Percentiles rank a stretch among this genome's conserved stretches.
Conservation (phyloP, 345 rosid genomes). For the Gossypioides kirkii region DNA sequence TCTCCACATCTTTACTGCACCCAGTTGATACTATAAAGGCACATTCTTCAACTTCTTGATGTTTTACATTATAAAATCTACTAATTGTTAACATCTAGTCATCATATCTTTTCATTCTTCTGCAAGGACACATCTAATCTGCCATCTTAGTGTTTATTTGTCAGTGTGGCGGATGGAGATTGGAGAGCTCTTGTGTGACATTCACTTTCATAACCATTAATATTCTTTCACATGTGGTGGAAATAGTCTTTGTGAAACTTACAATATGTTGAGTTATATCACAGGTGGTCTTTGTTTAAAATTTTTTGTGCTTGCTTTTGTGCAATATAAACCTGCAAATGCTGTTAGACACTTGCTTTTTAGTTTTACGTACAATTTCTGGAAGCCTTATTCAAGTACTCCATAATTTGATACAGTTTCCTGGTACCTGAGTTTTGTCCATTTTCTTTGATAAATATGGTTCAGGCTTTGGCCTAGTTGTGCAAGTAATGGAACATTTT, state of each 20-base stretch:
- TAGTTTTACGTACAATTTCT: background rate
- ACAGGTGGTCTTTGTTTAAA: background rate
- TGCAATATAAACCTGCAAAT: background rate
- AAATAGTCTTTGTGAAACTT: background rate
- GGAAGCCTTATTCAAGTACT: background rate
- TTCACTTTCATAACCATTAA: background rate
- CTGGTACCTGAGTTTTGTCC: background rate
- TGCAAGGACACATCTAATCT: background rate
- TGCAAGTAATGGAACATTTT: background rate
- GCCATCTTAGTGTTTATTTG: background rate
- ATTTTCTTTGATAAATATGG: background rate
- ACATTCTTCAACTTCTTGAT: conserved; percentile 15
- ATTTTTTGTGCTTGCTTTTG: background rate
- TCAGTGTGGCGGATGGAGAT: no score
- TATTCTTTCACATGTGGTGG: background rate
- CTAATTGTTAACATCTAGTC: background rate
- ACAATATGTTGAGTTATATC: background rate
- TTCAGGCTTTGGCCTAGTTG: background rate
- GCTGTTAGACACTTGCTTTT: background rate
- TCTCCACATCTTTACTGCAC: conserved; percentile 80
- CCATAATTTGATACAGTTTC: background rate
- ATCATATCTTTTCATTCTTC: background rate
- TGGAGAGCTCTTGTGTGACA: background rate
- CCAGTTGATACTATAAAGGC: conserved; percentile 93
- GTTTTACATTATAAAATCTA: conserved; percentile 4